Base-by-base conservation (phyloP, 805 yeast genomes). In the Hanseniaspora lachancei region DNA sequence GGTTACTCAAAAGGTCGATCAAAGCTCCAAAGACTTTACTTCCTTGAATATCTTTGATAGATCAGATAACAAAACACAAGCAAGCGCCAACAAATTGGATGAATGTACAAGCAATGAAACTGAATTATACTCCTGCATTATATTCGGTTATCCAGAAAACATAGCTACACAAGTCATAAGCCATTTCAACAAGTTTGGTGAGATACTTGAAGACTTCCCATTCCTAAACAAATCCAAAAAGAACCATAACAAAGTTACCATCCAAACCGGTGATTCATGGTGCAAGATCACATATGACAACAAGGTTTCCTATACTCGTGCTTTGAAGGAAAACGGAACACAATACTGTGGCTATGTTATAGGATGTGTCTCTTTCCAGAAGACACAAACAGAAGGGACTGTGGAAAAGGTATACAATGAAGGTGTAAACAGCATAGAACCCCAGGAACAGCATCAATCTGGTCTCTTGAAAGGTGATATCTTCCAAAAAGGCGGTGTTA, bases 251-350 rank as follows among this genome's bases (percentile, higher is more conserved):
- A 73, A 68, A 60, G 66, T 71, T 63, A 95, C 96, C 3, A 82
- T 91, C 9, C 85, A 80, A 68, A 77, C 89, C 13, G 97, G 97
- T 1, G 77, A 80, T 47, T 81, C 86, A 41, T 91, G 97, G 97
- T 81, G 89, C n/a, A 86, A 89, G 64, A 66, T 91, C 54, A 89
- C 97, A 3, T 93, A 80, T 67, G 84, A 81, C 57, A 82, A 81
- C 57, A 78, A 84, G 8, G 72, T 82, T 1, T 77, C 89, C 10
- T 96, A 95, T 2, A 67, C 79, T 18, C 80, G 95, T 55, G 96
- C 98, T 0, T 70, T 89, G 46, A 81, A 85, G 60, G 96, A 89
- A 64, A 86, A 87, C 64, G 95, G 95, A 4, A 67, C 74, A 13
- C 76, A 81, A 6, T 78, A 83, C 62, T 84, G 82, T 54, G 91